phyloP scores from a whole-genome alignment of 768 basidiomycete species.

The Suillus discolor region DNA sequence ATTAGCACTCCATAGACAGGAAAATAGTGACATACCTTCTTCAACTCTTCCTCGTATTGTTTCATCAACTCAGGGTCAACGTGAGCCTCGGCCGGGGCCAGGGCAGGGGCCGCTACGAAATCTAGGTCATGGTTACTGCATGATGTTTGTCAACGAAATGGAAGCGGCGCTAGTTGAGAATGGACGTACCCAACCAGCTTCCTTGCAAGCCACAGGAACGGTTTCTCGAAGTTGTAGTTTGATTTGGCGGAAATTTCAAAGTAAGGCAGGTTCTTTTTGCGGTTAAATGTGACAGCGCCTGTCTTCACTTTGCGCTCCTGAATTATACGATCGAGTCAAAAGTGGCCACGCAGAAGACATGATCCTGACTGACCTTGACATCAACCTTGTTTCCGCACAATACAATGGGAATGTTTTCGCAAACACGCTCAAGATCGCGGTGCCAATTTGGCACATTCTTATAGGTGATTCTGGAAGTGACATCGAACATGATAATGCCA shows the following conservation, averaged over 20 bases:
- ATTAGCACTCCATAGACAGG: slow-evolving; percentile 2
- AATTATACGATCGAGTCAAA: slow-evolving; percentile 14
- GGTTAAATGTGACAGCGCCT: slow-evolving; percentile 97
- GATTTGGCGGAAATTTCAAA: slow-evolving; percentile 99
- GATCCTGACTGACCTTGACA: slow-evolving; percentile 77
- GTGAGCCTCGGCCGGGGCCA: slow-evolving; percentile 90
- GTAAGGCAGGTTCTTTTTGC: slow-evolving; percentile 99
- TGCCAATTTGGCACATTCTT: slow-evolving; percentile 99
- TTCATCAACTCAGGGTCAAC: slow-evolving; percentile 80
- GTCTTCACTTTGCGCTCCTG: slow-evolving; percentile 99
- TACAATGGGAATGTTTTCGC: slow-evolving; percentile 99
- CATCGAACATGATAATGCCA: slow-evolving; percentile 99
- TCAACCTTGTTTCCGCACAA: slow-evolving; percentile 99
- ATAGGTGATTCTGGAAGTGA: slow-evolving; percentile 99
- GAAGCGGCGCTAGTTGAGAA: background rate
- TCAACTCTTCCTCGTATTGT: slow-evolving; percentile 79
- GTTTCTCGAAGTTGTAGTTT: slow-evolving; percentile 99
- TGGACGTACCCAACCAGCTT: slow-evolving; percentile 90
- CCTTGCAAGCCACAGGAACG: slow-evolving; percentile 98
- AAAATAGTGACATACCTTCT: slow-evolving; percentile 45
- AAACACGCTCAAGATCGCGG: slow-evolving; percentile 98
- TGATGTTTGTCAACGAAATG: background rate
- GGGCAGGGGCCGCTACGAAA: slow-evolving; percentile 95
- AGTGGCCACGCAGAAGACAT: background rate
- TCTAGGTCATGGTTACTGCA: slow-evolving; percentile 82